phyloP scores from a whole-genome alignment of 805 yeast genomes.

The Priceomyces medius region DNA sequence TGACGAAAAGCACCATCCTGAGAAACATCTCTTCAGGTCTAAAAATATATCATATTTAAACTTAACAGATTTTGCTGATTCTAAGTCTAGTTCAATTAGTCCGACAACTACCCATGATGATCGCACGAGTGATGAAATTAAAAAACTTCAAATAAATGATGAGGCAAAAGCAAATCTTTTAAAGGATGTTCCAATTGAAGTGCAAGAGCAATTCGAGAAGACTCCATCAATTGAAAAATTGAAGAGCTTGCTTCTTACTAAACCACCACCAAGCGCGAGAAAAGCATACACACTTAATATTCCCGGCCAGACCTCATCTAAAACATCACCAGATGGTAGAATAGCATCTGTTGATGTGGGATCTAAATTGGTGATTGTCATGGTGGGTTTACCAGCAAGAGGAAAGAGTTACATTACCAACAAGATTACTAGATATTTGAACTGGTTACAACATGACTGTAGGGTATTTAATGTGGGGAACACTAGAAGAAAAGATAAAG shows the following conservation, averaged over 20 bases:
- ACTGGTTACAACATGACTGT: constrained; percentile 92
- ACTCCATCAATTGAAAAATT: constrained; percentile 42
- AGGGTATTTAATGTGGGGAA: constrained; percentile 94
- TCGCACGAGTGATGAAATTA: constrained; percentile 1
- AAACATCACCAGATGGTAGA: constrained; percentile 73
- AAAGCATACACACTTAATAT: constrained; percentile 85
- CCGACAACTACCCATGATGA: constrained; percentile 11
- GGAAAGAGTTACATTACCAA: constrained; percentile 94
- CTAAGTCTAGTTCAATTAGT: constrained; percentile 11
- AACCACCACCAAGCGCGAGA: constrained; percentile 42
- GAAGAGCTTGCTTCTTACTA: constrained; percentile 32
- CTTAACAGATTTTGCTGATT: constrained; percentile 29
- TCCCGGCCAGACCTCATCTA: constrained; percentile 86
- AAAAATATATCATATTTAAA: constrained; percentile 41
- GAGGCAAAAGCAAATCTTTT: constrained; percentile 31
- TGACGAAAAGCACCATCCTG: constrained; percentile 12
- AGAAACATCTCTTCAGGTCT: constrained; percentile 14
- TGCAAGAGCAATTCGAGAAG: constrained; percentile 38
- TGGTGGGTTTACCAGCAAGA: constrained; percentile 96
- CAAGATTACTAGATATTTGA: constrained; percentile 83
- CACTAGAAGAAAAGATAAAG: constrained; percentile 76
- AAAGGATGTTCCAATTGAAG: constrained; percentile 32
- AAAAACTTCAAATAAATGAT: constrained; percentile 11
- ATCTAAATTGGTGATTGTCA: constrained; percentile 83
- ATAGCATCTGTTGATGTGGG: constrained; percentile 69